Base-by-base conservation (phyloP, 257 asterid genomes). In the Coffea eugenioides region DNA sequence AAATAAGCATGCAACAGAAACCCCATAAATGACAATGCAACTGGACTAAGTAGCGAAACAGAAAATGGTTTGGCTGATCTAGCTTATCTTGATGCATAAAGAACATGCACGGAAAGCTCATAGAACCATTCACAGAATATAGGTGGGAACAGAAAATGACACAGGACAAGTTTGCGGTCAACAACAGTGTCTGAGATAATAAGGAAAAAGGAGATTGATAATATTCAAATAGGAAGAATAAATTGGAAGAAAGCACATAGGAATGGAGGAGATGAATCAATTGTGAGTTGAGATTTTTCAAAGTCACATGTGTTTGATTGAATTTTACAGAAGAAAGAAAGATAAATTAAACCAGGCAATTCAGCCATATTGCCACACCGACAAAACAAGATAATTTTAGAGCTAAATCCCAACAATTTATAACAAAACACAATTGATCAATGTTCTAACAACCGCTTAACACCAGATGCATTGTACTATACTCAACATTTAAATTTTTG, bases 361-460 rank as follows among this genome's bases (percentile, higher is more conserved):
- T n/a, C 79, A 51, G 41, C 21, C 31, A 83, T 59, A 54, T 64
- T 52, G 72, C 69, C 41, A 73, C 36, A 69, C 34, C 25, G 16
- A 77, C 31, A 21, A 62, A 74, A 73, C 62, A 27, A 61, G 61
- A 15, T 49, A 61, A 69, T 15, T 41, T 79, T 54, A 61, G 57
- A 73, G 41, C 67, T 49, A 69, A 78, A 64, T 67, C 79, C 77
- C 74, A 77, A 67, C 74, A 77, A 84, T 39, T 73, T 25, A 68
- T 15, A 81, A 69, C 14, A 39, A 65, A 46, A 36, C 43, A 48
- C 54, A 23, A 43, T 52, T 16, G 31, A 41, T 49, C 16, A 41
- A 15, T 78, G 59, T 59, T 39, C 9, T n/a, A 54, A 52, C 23
- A 54, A 68, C 36, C 69, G 68, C 57, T 36, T 18, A 51, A 14